Base-by-base conservation (phyloP, 2,329 filamentous ascomycete species). In the Fusarium sp. region DNA sequence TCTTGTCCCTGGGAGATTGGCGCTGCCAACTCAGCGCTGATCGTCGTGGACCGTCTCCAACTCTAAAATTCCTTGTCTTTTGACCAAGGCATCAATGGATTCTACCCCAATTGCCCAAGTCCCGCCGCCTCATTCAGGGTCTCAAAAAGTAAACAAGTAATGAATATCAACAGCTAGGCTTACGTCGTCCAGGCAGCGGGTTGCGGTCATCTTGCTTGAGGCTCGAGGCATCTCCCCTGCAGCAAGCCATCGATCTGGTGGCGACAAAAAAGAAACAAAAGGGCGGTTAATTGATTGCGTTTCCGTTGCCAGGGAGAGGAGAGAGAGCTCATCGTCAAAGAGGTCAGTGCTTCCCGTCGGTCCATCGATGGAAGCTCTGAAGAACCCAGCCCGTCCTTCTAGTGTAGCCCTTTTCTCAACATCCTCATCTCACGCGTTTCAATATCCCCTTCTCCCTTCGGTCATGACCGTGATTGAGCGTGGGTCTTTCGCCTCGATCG, bases 381-480 rank as follows among this genome's bases (percentile, higher is more conserved):
- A 61, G 52, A 66, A 76, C 56, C 50, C 62, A 35, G 37, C 30
- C 62, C 62, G 62, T 70, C 64, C 73, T 77, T 68, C 67, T 67
- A 62, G 64, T 59, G 20, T 37, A 25, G 32, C 20, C 30, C 59
- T 32, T 48, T 34, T 16, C 32, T 10, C 20, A 67, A 63, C 62
- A 63, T 64, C 52, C 64, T 41, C 58, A 52, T 43, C 35, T 66
- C 62, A 39, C 64, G 48, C 60, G 64, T 60, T 62, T 67, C 60
- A 66, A 63, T 59, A 62, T 54, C 52, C 34, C 56, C 32, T 61
- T 30, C 56, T 69, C 41, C 41, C 37, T 68, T 75, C 76, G 74
- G 76, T 64, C 66, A 74, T 77, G 72, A 60, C 76, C 76, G 76
- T 75, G 62, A 71, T 70, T 73, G 52, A 61, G 32, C 58, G 67